Base-by-base conservation (phyloP, 352 stramenopile genomes). In the Phytophthora pseudosyringae region DNA sequence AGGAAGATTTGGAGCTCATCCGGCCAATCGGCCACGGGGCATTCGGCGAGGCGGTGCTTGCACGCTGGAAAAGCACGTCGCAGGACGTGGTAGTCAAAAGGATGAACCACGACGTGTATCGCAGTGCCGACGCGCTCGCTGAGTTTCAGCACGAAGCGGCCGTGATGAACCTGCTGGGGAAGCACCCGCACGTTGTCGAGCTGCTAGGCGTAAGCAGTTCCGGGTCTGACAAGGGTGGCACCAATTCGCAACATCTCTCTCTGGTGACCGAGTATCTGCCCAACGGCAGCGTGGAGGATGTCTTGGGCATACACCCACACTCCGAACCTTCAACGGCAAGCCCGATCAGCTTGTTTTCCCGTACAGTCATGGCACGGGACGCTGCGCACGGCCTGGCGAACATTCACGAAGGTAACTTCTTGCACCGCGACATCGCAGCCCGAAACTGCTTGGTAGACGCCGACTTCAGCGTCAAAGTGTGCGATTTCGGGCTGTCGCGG, bases 81-180 rank as follows among this genome's bases (percentile, higher is more conserved):
- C 61, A 60, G 39, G 51, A 92, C 6, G 84, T 93, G 8, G 84
- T 93, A 3, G 76, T 91, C 31, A 91, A 93, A 69, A 77, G 71
- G 33, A 73, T 88, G 18, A 76, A 79, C 15, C 59, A 69, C 8
- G 71, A 88, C 39, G 66, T 71, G 29, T 88, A 81, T 28, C 63
- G 60, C n/a, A 73, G 67, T 38, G 65, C 65, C 3, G 78, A 89
- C 5, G 68, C 73, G 1, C 39, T 89, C 3, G 74, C 79, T 1
- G 77, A 83, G 49, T 80, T 93, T 35, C 80, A 76, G 1, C 84
- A 93, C 40, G 84, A 93, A 76, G 80, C 81, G 1, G 75, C 75
- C 0, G 84, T 93, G 33, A 90, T 89, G 79, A 80, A 89, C 56
- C 74, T 93, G 60, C 67, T 93, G 4, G 84, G 81, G 3, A 88